Evolutionary conservation across 2,329 filamentous ascomycete genomes (phyloP).

Genomic region (Xylariaceae sp.): DNA sequence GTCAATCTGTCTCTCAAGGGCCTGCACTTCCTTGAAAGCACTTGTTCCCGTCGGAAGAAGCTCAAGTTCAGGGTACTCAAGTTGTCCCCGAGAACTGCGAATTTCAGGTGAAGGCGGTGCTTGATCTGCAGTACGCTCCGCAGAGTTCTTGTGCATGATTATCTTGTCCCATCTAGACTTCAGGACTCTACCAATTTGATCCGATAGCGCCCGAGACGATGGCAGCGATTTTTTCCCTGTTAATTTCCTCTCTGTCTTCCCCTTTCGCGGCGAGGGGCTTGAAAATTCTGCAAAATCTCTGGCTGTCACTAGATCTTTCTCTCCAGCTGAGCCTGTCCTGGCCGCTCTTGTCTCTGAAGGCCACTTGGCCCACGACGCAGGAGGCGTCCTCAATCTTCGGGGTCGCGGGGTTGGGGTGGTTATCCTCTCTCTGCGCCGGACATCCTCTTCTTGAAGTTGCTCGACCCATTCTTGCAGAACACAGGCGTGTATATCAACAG

Average conservation of each 20-base stretch:
- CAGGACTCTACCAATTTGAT: constrained; percentile 24
- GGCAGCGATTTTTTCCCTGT: constrained; percentile 12
- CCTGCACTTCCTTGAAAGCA: constrained; percentile 32
- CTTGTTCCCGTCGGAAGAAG: constrained; percentile 30
- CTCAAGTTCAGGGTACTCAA: constrained; percentile 38
- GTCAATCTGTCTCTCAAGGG: constrained; percentile 32
- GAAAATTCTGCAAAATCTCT: constrained; percentile 22
- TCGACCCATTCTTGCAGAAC: constrained; percentile 30
- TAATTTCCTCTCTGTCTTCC: not conserved
- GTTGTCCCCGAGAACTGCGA: constrained; percentile 11
- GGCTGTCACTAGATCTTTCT: constrained; percentile 24
- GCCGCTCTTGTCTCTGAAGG: constrained; percentile 31
- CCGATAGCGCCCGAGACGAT: constrained; percentile 22
- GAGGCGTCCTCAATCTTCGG: constrained; percentile 21
- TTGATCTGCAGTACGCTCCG: constrained; percentile 5
- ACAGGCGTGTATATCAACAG: constrained; percentile 20
- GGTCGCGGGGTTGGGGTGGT: constrained; percentile 6
- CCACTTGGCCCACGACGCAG: constrained; percentile 34
- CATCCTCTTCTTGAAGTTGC: constrained; percentile 24
- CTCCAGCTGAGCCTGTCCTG: constrained; percentile 28
- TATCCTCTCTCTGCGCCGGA: constrained; percentile 6
- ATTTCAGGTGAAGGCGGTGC: constrained; percentile 4
- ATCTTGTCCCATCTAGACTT: constrained; percentile 27
- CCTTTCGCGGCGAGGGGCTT: not conserved
- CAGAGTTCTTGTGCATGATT: constrained; percentile 11